Base-by-base conservation (phyloP, 1,284 basidiomycete genomes). In the Rhodotorula sp. region DNA sequence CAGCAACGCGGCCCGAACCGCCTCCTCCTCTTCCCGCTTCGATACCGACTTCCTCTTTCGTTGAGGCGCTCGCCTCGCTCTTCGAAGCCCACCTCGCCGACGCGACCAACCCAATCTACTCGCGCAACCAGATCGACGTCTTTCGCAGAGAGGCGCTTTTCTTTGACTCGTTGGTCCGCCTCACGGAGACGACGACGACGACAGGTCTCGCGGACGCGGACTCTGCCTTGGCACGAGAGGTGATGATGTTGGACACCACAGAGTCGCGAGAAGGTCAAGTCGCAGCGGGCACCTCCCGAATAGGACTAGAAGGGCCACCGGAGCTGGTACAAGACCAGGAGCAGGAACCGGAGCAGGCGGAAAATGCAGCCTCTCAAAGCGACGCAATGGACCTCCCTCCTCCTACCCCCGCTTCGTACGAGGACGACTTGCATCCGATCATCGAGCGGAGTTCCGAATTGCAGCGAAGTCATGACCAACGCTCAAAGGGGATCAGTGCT, bases 41-140 rank as follows among this genome's bases (percentile, higher is more conserved):
- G 15, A 6, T 17, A 4, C 5, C 65, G 18, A 44, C 44, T 2
- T 10, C n/a, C 10, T 26, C 53, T 14, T 12, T 49, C 49, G 45
- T 53, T 49, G 10, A 5, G 24, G n/a, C 51, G 12, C 62, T 68
- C 58, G n/a, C 51, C 17, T 5, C n/a, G 22, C 65, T 71, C 14
- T 64, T 62, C 57, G n/a, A 26, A 5, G 55, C 57, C 29, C 71
- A 65, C 53, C 64, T 60, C 37, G 44, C 14, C 55, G 73, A 74
- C 45, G 15, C 46, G 22, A 7, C 29, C 45, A 74, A 74, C 49
- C 70, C 73, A 17, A 29, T 74, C 60, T 74, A 72, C 57, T 69
- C 70, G 24, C 30, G 49, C 33, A 69, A 69, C 46, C 73, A 74
- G 48, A 18, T 17, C 18, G 57, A 66, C 42, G 29, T 74, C 30